Evolutionary conservation across 306 rosid species (phyloP), one percentile per base, ranked within the genome.

Genomic region (Senna tora): DNA sequence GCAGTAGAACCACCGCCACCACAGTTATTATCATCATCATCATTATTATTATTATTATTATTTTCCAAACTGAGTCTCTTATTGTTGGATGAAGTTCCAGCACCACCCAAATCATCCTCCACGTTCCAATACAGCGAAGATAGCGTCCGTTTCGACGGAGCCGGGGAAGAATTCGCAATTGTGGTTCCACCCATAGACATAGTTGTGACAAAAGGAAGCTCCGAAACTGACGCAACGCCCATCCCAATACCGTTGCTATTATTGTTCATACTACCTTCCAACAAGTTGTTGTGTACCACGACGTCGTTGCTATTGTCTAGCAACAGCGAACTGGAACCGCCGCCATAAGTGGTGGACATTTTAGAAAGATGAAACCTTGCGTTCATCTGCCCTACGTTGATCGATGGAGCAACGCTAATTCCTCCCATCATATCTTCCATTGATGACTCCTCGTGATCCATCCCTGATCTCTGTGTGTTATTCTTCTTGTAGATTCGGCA

Each of bases 401-500:
- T 76, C 7, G 86, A 74, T 2, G 84, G 69, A 7, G 79, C 72
- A 15, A 82, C 64, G 34, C n/a, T n/a, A n/a, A n/a, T n/a, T n/a
- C 76, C 57, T 45, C 87, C 84, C 71, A 73, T 66, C 84, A 81
- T 36, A 32, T 80, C 87, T 9, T 82, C 85, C 57, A 80, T 60
- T 41, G 87, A 67, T 39, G 83, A 87, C 47, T 87, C 87, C 9
- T 82, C 89, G 0, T 79, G 88, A 16, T 87, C 87, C 58, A 79
- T 34, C 0, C 75, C 58, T 15, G 82, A 57, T 55, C 84, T 86
- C 21, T 73, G 81, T 13, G 89, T 47, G 72, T 79, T 87, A 79
- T 55, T 83, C 81, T 88, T 90, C 81, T 90, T 84, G 88, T 88
- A 88, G 64, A 90, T 90, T 65, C 96, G 89, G 73, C 93, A 90